Conservation (phyloP, 352 stramenopile species). For the Globisporangium iwayamae region DNA sequence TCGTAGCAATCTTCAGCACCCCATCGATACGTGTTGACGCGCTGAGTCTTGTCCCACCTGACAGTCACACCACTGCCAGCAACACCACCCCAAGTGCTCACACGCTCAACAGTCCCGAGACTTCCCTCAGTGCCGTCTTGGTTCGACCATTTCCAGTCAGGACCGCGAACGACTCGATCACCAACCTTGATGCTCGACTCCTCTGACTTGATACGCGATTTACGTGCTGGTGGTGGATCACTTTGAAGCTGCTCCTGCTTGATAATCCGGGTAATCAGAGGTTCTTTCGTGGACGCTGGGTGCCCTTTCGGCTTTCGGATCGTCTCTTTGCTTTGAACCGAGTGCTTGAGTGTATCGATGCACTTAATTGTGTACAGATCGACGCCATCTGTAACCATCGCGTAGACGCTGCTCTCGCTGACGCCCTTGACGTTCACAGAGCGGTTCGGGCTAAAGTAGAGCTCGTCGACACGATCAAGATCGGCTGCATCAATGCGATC, state of each 20-base stretch:
- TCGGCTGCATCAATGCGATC: constrained; percentile 52
- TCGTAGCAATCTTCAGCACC: constrained; percentile 76
- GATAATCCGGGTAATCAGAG: constrained; percentile 1
- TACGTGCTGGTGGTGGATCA: constrained; percentile 9
- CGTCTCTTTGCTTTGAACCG: constrained; percentile 22
- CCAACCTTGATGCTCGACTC: constrained; percentile 42
- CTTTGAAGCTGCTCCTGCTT: constrained; percentile 12
- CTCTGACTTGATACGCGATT: constrained; percentile 8
- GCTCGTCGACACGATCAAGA: constrained; percentile 43
- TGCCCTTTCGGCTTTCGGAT: constrained; percentile 27
- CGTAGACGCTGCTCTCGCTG: constrained; percentile 63
- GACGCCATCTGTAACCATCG: constrained; percentile 60
- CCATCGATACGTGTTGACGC: constrained; percentile 84
- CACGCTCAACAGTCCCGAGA: constrained; percentile 67
- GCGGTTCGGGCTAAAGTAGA: constrained; percentile 49
- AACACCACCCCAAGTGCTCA: constrained; percentile 73
- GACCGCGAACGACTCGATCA: constrained; percentile 64
- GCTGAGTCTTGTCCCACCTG: constrained; percentile 77
- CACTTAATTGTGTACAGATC: constrained; percentile 66
- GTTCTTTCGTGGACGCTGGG: background rate
- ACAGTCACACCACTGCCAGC: constrained; percentile 77
- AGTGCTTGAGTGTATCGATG: constrained; percentile 52
- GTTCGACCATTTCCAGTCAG: constrained; percentile 81
- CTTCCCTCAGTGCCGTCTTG: constrained; percentile 67
- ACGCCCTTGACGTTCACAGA: constrained; percentile 28